Evolutionary conservation across 2,329 filamentous ascomycete species (phyloP).

Genomic region (Cordyceps cicadae): DNA sequence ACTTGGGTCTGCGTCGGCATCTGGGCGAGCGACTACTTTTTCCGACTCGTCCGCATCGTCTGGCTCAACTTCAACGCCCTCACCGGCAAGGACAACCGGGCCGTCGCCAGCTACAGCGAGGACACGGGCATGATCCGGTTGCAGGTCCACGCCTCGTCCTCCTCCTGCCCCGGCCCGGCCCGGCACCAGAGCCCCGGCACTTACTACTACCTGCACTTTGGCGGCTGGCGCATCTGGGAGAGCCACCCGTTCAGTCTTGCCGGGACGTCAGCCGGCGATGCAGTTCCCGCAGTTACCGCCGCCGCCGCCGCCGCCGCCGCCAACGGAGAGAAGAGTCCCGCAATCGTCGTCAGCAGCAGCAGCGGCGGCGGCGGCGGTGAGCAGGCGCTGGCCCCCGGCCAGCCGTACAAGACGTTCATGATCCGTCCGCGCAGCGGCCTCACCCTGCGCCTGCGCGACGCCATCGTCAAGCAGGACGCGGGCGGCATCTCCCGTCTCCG

Average conservation of each 20-base stretch:
- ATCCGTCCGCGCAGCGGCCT: conserved; percentile 30
- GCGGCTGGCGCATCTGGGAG: conserved; percentile 29
- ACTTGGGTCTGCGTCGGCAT: conserved; percentile 33
- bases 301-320: not conserved
- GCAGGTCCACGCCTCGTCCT: conserved; percentile 24
- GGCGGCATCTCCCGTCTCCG: conserved; percentile 16
- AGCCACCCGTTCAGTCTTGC: conserved; percentile 35
- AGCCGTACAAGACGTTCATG: conserved; percentile 25
- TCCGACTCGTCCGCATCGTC: conserved; percentile 32
- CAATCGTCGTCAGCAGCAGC: conserved; percentile 12
- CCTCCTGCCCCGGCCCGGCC: conserved; percentile 18
- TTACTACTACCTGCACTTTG: conserved; percentile 33
- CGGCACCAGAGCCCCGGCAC: conserved; percentile 27
- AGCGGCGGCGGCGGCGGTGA: conserved; percentile 11
- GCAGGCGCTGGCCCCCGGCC: not conserved
- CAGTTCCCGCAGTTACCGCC: not conserved
- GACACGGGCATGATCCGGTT: conserved; percentile 29
- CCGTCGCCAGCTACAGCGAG: conserved; percentile 25
- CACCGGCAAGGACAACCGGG: conserved; percentile 23
- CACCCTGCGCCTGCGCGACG: conserved; percentile 23
- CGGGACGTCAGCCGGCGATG: conserved; percentile 11
- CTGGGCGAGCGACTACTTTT: conserved; percentile 36
- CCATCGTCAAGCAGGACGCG: conserved; percentile 14
- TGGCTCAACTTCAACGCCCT: conserved; percentile 22
- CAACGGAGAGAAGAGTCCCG: conserved; percentile 13